Evolutionary conservation across 2,329 filamentous ascomycete species (phyloP).

Genomic region (Aspergillus neotritici): DNA sequence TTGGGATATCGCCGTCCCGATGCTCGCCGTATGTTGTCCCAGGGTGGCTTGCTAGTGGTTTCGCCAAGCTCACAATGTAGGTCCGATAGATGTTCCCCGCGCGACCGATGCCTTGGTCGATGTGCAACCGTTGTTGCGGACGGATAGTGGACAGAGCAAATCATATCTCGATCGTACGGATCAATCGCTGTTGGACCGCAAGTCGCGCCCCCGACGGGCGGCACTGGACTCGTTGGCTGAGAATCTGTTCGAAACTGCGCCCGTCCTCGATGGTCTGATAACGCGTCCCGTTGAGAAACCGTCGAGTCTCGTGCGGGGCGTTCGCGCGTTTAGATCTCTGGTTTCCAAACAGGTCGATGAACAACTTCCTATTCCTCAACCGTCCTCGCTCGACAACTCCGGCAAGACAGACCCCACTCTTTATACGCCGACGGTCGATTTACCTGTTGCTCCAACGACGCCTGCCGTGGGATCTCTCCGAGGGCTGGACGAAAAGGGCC

Average conservation of each 20-base stretch:
- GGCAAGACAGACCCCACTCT: conserved; percentile 4
- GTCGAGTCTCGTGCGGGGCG: conserved; percentile 23
- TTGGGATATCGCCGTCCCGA: conserved; percentile 19
- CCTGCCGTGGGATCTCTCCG: no score
- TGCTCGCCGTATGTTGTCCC: conserved; percentile 21
- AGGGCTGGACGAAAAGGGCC: no score
- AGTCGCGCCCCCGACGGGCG: conserved; percentile 8
- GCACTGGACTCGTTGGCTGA: conserved; percentile 9
- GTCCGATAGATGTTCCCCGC: conserved; percentile 21
- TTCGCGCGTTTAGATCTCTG: conserved; percentile 27
- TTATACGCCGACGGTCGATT: background rate
- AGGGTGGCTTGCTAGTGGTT: conserved; percentile 1
- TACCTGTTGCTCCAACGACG: no score
- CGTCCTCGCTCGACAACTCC: conserved; percentile 17
- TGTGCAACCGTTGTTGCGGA: conserved; percentile 11
- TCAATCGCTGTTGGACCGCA: conserved; percentile 8
- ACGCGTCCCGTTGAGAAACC: conserved; percentile 16
- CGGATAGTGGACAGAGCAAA: conserved; percentile 14
- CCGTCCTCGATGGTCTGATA: conserved; percentile 16
- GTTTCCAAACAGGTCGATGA: conserved; percentile 27
- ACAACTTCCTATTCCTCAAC: conserved; percentile 16
- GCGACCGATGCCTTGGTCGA: conserved; percentile 20
- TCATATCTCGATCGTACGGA: conserved; percentile 12
- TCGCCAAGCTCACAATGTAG: background rate
- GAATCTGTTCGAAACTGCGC: conserved; percentile 16